These are phyloP conservation scores for Tylopilus sp. DNA, from an alignment of 1,284 basidiomycete genomes.

Conservation along the genomic window DNA sequence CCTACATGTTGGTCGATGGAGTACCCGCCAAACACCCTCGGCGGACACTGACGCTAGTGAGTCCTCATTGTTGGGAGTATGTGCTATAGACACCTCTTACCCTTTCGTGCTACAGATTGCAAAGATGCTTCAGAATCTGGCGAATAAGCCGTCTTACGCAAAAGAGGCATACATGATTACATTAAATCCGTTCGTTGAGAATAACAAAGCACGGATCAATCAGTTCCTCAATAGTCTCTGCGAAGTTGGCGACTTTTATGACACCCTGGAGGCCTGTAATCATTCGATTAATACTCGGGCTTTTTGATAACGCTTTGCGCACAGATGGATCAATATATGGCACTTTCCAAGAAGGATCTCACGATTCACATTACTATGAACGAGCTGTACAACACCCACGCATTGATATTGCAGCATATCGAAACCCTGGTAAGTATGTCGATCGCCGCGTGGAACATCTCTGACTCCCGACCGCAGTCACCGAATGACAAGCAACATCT, in stretches of 20 bases:
- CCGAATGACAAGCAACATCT: constrained; percentile 97
- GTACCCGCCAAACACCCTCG: constrained; percentile 97
- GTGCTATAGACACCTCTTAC: background rate
- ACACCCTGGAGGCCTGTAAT: constrained; percentile 84
- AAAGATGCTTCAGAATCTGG: constrained; percentile 99
- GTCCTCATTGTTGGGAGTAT: constrained; percentile 7
- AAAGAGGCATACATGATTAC: constrained; percentile 99
- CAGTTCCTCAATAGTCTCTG: constrained; percentile 95
- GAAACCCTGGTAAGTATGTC: constrained; percentile 76
- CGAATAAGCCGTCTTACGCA: constrained; percentile 97
- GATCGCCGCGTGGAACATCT: background rate
- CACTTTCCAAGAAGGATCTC: constrained; percentile 96
- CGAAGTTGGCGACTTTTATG: constrained; percentile 99
- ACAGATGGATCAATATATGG: constrained; percentile 99
- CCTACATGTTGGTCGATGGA: constrained; percentile 98
- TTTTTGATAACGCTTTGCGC: background rate
- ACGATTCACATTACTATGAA: constrained; percentile 99
- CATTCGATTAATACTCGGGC: background rate
- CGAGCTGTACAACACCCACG: constrained; percentile 98
- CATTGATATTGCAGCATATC: constrained; percentile 90
- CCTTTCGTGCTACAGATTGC: constrained; percentile 66
- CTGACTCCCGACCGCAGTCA: constrained; percentile 51
- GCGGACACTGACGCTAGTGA: constrained; percentile 88
- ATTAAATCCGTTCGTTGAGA: constrained; percentile 97
- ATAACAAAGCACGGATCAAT: constrained; percentile 96